phyloP scores from a whole-genome alignment of 768 basidiomycete genomes.

The Suillus sp. region DNA sequence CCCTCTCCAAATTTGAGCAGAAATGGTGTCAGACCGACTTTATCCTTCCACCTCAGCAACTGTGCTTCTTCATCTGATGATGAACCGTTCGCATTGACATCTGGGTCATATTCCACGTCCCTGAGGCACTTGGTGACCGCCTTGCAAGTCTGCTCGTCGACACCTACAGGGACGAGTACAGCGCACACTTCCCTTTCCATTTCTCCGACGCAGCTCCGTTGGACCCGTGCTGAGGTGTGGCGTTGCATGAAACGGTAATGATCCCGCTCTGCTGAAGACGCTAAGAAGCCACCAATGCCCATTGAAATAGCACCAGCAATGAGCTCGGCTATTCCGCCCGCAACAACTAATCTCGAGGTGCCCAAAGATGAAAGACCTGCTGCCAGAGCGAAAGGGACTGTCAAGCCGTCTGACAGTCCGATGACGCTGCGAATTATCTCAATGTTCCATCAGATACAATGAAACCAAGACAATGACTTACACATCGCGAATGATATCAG shows the following conservation, averaged over 20 bases:
- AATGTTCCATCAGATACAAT: constrained; percentile 4
- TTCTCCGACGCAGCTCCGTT: constrained; percentile 88
- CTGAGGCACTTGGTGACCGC: constrained; percentile 79
- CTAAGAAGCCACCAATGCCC: constrained; percentile 98
- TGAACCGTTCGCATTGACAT: constrained; percentile 19
- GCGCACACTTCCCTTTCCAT: constrained; percentile 94
- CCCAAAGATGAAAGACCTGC: constrained; percentile 90
- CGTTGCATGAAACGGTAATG: constrained; percentile 83
- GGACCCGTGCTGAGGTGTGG: constrained; percentile 76
- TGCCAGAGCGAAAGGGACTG: constrained; percentile 89
- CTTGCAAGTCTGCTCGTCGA: constrained; percentile 79
- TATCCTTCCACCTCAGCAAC: constrained; percentile 65
- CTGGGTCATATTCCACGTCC: constrained; percentile 57
- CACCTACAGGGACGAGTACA: constrained; percentile 85
- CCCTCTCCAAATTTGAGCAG: constrained; percentile 96
- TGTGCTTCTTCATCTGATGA: constrained; percentile 57
- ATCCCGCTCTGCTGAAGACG: constrained; percentile 95
- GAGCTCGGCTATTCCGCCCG: constrained; percentile 94
- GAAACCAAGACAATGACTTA: constrained; percentile 38
- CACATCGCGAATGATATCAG: constrained; percentile 88
- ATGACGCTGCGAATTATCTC: constrained; percentile 58
- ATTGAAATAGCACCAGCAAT: constrained; percentile 96
- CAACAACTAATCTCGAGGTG: constrained; percentile 86
- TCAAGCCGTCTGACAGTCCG: constrained; percentile 86
- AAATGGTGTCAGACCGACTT: constrained; percentile 90